Evolutionary conservation across 441 rosid genomes (phyloP).

Genomic region (Pelargonium citronellum): DNA sequence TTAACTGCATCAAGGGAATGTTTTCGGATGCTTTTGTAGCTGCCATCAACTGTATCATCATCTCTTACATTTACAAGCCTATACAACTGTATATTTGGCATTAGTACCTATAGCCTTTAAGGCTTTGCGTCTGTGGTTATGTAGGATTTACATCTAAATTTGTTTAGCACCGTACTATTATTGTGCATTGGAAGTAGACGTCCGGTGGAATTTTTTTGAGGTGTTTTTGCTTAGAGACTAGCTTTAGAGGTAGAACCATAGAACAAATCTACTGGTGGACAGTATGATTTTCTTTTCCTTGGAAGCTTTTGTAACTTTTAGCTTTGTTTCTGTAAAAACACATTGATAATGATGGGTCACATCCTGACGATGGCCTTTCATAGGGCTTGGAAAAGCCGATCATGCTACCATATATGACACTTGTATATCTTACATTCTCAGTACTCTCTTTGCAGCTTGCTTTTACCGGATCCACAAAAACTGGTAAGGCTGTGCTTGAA

Average conservation of each 20-base stretch:
- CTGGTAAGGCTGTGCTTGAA: conserved; percentile 56
- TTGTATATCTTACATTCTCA: not conserved
- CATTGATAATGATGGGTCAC: not conserved
- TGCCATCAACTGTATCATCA: not conserved
- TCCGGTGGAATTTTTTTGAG: not conserved
- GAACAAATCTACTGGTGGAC: not conserved
- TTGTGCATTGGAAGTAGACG: not conserved
- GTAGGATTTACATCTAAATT: not conserved
- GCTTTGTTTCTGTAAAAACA: not conserved
- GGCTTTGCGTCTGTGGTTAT: not conserved
- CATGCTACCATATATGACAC: not conserved
- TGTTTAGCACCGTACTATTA: not conserved
- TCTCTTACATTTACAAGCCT: not conserved
- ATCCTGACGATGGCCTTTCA: not conserved
- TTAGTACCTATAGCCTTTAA: not conserved
- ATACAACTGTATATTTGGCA: not conserved
- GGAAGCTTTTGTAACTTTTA: not conserved
- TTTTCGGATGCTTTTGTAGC: not conserved
- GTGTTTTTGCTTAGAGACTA: not conserved
- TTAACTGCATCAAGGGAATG: not conserved
- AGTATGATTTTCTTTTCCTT: not conserved
- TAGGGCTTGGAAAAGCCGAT: not conserved
- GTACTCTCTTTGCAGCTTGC: conserved; percentile 41
- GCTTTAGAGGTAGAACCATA: not conserved
- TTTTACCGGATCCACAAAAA: conserved; percentile 73